Percentiles rank a stretch among this genome's conserved stretches.
Conservation (phyloP, 148 eudicot species). For the Vaccinium darrowii region DNA sequence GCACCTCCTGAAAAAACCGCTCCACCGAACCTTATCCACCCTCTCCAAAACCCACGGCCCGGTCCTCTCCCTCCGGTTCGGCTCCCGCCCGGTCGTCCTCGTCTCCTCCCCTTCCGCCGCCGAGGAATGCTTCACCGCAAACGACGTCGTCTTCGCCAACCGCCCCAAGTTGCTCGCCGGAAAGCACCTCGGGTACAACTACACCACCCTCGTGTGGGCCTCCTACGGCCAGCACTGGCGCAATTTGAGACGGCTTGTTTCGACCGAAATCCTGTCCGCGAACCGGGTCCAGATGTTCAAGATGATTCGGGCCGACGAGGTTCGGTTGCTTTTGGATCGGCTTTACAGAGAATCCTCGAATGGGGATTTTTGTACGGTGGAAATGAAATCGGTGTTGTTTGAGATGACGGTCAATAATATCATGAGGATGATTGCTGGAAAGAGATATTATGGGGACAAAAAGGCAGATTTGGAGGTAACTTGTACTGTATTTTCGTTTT, state of each 20-base stretch:
- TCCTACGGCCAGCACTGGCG: constrained; percentile 30
- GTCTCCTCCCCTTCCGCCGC: constrained; percentile 29
- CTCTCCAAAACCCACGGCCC: constrained; percentile 26
- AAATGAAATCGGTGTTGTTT: constrained; percentile 1
- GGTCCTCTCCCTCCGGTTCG: constrained; percentile 20
- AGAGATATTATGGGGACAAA: constrained; percentile 14
- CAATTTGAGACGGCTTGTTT: constrained; percentile 18
- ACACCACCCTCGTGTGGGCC: constrained; percentile 15
- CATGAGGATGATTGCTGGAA: constrained; percentile 24
- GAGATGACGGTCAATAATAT: constrained; percentile 15
- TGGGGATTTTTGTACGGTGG: not conserved
- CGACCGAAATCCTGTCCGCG: constrained; percentile 20
- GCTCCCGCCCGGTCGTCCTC: constrained; percentile 18
- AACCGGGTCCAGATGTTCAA: constrained; percentile 12
- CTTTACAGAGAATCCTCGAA: not conserved
- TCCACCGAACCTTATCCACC: constrained; percentile 19
- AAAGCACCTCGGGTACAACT: constrained; percentile 20
- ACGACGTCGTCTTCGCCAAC: constrained; percentile 30
- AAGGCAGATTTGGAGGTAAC: not conserved
- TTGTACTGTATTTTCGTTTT: no score
- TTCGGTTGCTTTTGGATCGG: not conserved
- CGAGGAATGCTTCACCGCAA: constrained; percentile 21
- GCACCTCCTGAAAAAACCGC: constrained; percentile 25
- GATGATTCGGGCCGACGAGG: constrained; percentile 13
- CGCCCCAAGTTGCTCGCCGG: constrained; percentile 26